These are phyloP conservation scores for Fallopia convolvulus DNA, from an alignment of 148 eudicot genomes.

Conservation along the genomic window DNA sequence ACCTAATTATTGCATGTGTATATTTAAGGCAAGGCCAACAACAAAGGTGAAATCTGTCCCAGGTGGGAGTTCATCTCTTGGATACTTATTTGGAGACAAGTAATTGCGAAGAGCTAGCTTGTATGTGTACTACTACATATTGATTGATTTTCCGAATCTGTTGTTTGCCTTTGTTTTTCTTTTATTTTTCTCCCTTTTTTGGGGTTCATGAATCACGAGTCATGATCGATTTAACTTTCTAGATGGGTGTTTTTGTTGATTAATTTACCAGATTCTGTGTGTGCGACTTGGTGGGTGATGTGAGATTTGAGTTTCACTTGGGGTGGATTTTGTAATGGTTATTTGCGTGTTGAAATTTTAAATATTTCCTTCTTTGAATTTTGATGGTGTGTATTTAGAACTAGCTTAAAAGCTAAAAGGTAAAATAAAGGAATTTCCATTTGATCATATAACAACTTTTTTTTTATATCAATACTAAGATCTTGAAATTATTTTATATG, in stretches of 20 bases:
- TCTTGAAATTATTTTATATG: too few species aligned
- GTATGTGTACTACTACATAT: neutral
- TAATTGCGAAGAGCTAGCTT: constrained; percentile 12
- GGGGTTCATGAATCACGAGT: neutral
- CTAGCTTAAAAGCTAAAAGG: too few species aligned
- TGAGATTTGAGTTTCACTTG: neutral
- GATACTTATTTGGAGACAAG: constrained; percentile 83
- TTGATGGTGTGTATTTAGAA: neutral
- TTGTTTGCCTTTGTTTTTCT: neutral
- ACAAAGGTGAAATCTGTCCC: constrained; percentile 72
- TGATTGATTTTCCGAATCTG: neutral
- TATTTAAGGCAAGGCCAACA: constrained; percentile 53
- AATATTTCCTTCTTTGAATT: neutral
- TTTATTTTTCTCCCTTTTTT: neutral
- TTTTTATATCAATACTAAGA: too few species aligned
- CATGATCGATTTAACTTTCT: neutral
- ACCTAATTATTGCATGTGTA: neutral
- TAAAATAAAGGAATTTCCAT: too few species aligned
- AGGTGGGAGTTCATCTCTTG: constrained; percentile 78
- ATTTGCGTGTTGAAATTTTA: neutral
- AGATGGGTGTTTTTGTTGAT: neutral
- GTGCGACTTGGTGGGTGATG: neutral
- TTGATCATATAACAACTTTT: too few species aligned
- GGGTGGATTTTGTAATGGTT: neutral
- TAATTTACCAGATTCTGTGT: neutral